A percentile compares a stretch with the other conserved stretches of the same genome.
These are phyloP conservation scores for Arthrobotrys musiformis DNA, from an alignment of 2,329 filamentous ascomycete genomes.

Conservation along the genomic window DNA sequence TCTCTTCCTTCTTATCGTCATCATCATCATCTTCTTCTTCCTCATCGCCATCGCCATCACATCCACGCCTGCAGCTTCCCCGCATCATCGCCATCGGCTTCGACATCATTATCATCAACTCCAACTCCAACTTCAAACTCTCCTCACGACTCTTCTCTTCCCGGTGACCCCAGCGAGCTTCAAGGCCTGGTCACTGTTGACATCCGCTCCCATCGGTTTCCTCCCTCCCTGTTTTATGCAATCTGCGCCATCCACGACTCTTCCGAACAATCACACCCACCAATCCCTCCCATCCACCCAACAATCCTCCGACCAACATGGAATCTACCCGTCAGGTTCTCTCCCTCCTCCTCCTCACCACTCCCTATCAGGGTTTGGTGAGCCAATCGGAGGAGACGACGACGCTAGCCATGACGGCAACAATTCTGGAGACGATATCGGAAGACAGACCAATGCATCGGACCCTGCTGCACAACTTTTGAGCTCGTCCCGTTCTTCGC, in stretches of 20 bases:
- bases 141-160: neutral
- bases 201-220: neutral
- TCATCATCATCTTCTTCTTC: neutral
- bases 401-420: neutral
- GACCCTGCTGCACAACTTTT: constrained; percentile 11
- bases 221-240: constrained; percentile 53
- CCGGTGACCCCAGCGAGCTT: constrained; percentile 52
- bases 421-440: neutral
- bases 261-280: constrained; percentile 2
- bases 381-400: neutral
- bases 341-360: constrained; percentile 33
- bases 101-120: neutral
- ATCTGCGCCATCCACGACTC: constrained; percentile 47
- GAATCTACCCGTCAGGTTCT: constrained; percentile 26
- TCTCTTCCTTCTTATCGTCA: neutral
- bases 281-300: constrained; percentile 2
- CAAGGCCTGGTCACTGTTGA: constrained; percentile 52
- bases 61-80: neutral
- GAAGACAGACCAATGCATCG: constrained; percentile 3
- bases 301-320: constrained; percentile 44
- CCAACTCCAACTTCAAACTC: no score
- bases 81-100: neutral
- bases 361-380: constrained; percentile 28
- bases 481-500: constrained; percentile 29
- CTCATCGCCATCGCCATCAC: constrained; percentile 2